Conservation (phyloP, 768 basidiomycete species). For the Rhizopogon vesiculosus region DNA sequence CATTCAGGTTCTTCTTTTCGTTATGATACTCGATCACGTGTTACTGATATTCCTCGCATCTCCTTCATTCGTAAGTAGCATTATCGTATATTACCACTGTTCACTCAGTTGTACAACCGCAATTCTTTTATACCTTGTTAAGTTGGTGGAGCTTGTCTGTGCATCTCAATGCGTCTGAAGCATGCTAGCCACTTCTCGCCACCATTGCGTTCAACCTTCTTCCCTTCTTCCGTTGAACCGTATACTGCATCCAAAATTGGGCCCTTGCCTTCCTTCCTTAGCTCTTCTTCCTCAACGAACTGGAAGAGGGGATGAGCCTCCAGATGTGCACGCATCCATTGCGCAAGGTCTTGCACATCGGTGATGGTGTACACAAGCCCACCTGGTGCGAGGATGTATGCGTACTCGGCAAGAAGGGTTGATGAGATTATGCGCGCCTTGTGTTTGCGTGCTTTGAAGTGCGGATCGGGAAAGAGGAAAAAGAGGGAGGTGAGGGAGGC, state of each 20-base stretch:
- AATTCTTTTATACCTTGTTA: background rate
- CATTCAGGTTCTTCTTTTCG: too few relatives aligned
- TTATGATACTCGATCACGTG: too few relatives aligned
- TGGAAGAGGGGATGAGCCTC: conserved; percentile 85
- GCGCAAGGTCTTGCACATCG: conserved; percentile 89
- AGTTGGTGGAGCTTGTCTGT: background rate
- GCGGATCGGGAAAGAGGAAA: conserved; percentile 98
- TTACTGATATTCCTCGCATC: too few relatives aligned
- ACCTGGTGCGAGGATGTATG: conserved; percentile 87
- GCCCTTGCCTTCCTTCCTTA: conserved; percentile 74
- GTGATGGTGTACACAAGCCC: conserved; percentile 98
- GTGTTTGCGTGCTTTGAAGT: conserved; percentile 97
- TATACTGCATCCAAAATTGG: conserved; percentile 79
- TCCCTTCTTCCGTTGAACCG: conserved; percentile 91
- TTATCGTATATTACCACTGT: too few relatives aligned
- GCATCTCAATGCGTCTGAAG: conserved; percentile 57
- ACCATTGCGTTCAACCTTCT: conserved; percentile 89
- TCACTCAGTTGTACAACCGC: too few relatives aligned
- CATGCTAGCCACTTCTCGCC: conserved; percentile 93
- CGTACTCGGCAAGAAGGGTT: conserved; percentile 96
- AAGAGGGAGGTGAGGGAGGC: conserved; percentile 90
- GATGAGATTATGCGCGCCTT: conserved; percentile 98
- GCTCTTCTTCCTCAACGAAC: conserved; percentile 64
- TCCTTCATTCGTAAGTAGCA: too few relatives aligned
- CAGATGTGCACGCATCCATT: conserved; percentile 95